Evolutionary conservation across 139 green algal species (phyloP), one percentile per base, ranked within the genome.

Genomic region (Zygnema circumcarinatum): DNA sequence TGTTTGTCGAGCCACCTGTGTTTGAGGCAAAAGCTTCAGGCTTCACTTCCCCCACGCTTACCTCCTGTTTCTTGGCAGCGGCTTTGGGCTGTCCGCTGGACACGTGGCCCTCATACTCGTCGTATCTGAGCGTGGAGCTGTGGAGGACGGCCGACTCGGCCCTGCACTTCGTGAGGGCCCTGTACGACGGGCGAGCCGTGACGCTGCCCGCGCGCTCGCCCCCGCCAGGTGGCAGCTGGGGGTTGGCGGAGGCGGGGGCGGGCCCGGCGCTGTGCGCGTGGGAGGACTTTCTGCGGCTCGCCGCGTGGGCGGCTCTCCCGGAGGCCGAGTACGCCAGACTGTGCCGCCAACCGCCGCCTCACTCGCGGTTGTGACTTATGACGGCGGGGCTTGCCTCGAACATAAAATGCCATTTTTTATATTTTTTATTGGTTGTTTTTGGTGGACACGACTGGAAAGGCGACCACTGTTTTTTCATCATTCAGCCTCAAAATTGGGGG

Each of bases 101-200:
- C 41, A 86, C 62, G 36, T 86, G 79, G 79, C 79, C 79, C 31
- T 29, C 79, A 32, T 86, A 86, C 7, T 36, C 79, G 47, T 86
- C 79, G 16, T 36, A 20, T 41, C 79, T 86, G 67, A 85, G 79
- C 80, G 40, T 86, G 2, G 79, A 86, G 79, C 79, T 86, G 2
- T 86, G 79, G 79, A 3, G 20, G 11, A 36, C 67, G 36, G 2
- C 2, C 2, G 79, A 86, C n/a, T 38, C 22, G 54, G 7, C 32
- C 3, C 2, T 21, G 11, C 67, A 86, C 79, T 86, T 86, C 7
- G 79, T 86, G 52, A 39, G 79, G 3, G 7, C 80, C 11, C 79
- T 86, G 2, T 86, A 86, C 67, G 80, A 86, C 11, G 62, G 67
- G 16, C n/a, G 80, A 29, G 79, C 40, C 3, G 67, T 86, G 2